phyloP scores from a whole-genome alignment of 805 yeast genomes.

The Novakomyces olei region DNA sequence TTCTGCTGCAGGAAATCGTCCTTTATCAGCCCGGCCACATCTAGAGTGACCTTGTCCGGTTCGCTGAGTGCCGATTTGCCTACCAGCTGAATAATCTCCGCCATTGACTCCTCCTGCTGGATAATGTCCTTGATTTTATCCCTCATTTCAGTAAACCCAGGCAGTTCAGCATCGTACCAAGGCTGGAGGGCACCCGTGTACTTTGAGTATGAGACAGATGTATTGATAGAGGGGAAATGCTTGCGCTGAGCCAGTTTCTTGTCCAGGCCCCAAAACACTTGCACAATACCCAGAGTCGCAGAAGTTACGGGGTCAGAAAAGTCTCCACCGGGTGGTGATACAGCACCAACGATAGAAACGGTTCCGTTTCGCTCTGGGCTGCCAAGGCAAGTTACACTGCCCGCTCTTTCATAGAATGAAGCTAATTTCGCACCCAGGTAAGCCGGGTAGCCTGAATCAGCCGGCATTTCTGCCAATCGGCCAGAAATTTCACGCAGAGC shows the following conservation, averaged over 20 bases:
- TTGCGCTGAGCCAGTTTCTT: constrained; percentile 98
- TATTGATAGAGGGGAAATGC: constrained; percentile 97
- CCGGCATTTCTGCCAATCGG: constrained; percentile 99
- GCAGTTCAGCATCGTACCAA: constrained; percentile 66
- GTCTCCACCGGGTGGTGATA: constrained; percentile 99
- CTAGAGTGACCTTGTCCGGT: constrained; percentile 87
- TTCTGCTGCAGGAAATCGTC: constrained; percentile 98
- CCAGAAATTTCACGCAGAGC: constrained; percentile 99
- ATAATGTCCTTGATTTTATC: constrained; percentile 82
- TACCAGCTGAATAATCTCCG: constrained; percentile 96
- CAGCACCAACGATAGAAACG: constrained; percentile 99
- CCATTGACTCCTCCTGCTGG: constrained; percentile 93
- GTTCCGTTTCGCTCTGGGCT: constrained; percentile 93
- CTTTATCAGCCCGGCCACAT: constrained; percentile 73
- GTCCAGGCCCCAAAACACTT: constrained; percentile 99
- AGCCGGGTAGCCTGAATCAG: constrained; percentile 99
- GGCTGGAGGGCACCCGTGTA: constrained; percentile 71
- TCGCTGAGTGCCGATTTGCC: constrained; percentile 97
- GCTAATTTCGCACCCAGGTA: constrained; percentile 97
- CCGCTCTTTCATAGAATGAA: constrained; percentile 98
- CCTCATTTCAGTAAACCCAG: constrained; percentile 80
- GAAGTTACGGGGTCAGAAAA: constrained; percentile 99
- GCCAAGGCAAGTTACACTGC: constrained; percentile 85
- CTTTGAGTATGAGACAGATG: constrained; percentile 89
- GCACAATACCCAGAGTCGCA: constrained; percentile 96